Evolutionary conservation across 2,329 filamentous ascomycete species (phyloP).

Genomic region (Pseudogymnoascus pannorum): DNA sequence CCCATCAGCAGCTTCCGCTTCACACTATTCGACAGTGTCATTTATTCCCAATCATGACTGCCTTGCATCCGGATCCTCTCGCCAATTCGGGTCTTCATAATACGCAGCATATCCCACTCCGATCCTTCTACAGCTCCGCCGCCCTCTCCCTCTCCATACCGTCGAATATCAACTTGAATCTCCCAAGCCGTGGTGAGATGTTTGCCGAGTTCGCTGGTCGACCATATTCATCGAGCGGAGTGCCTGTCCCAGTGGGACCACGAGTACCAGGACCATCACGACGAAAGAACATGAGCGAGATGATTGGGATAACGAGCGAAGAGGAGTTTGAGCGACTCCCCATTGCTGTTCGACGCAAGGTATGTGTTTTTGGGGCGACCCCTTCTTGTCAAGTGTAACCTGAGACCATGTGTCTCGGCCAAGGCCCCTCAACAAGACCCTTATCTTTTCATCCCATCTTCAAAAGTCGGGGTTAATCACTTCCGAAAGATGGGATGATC

Average conservation of each 20-base stretch:
- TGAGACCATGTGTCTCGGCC: constrained; percentile 6
- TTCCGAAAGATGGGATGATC: not conserved
- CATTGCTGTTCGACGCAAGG: constrained; percentile 44
- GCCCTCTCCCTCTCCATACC: not conserved
- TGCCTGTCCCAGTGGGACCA: not conserved
- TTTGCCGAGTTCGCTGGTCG: constrained; percentile 4
- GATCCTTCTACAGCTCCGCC: not conserved
- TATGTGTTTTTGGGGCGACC: constrained; percentile 28
- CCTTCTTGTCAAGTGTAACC: not conserved
- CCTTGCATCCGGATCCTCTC: not conserved
- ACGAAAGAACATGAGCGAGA: constrained; percentile 26
- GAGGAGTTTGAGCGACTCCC: constrained; percentile 46
- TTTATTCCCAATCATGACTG: not conserved
- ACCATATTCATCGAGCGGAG: not conserved
- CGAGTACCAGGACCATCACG: not conserved
- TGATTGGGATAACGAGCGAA: constrained; percentile 30
- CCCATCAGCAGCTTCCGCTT: not conserved
- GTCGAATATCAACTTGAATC: not conserved
- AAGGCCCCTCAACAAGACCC: not conserved
- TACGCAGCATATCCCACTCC: constrained; percentile 5
- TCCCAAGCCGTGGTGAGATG: not conserved
- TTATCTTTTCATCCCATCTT: not conserved
- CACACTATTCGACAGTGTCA: not conserved
- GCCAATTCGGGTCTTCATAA: constrained; percentile 8
- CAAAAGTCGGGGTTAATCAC: not conserved